Percentiles rank a stretch among this genome's conserved stretches.
These are phyloP conservation scores for Paratrypanosoma confusum DNA, from an alignment of 208 protist genomes.

Conservation along the genomic window DNA sequence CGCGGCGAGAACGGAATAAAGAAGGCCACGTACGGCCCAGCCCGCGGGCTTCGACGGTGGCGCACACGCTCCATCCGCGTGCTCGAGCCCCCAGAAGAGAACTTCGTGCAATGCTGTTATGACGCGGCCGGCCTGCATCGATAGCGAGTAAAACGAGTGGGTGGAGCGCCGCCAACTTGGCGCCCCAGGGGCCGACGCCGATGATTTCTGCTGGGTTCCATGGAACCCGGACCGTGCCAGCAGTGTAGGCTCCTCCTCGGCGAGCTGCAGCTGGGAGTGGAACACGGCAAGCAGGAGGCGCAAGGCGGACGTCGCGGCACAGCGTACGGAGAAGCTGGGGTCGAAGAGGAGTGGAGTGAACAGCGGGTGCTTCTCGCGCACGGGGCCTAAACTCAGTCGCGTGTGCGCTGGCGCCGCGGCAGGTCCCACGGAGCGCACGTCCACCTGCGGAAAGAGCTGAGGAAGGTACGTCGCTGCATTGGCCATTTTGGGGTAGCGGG, in stretches of 20 bases:
- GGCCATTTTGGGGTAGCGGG: conserved; percentile 37
- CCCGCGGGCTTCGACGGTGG: neutral
- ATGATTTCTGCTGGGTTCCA: too few species aligned
- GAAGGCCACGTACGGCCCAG: conserved; percentile 4
- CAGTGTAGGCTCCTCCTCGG: conserved; percentile 76
- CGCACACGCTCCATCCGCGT: neutral
- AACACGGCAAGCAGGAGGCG: conserved; percentile 36
- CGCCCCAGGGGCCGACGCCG: too few species aligned
- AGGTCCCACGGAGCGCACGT: too few species aligned
- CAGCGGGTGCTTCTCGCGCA: conserved; percentile 50
- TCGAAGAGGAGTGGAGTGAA: conserved; percentile 54
- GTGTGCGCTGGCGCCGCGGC: too few species aligned
- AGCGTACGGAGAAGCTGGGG: conserved; percentile 10
- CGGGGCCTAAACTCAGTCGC: conserved; percentile 9
- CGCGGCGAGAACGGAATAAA: conserved; percentile 17
- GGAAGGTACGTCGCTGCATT: conserved; percentile 45
- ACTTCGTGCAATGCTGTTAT: conserved; percentile 44
- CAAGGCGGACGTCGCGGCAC: conserved; percentile 24
- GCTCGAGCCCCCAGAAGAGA: conserved; percentile 34
- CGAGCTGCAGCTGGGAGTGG: conserved; percentile 51
- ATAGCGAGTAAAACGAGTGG: conserved; percentile 59
- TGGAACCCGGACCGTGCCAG: too few species aligned
- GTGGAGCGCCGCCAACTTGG: conserved; percentile 17
- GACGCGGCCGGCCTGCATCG: conserved; percentile 37
- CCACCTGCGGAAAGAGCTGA: conserved; percentile 51